Percentiles rank a stretch among this genome's conserved stretches.
phyloP scores from a whole-genome alignment of 1,284 basidiomycete species.

The Puccinia horiana region DNA sequence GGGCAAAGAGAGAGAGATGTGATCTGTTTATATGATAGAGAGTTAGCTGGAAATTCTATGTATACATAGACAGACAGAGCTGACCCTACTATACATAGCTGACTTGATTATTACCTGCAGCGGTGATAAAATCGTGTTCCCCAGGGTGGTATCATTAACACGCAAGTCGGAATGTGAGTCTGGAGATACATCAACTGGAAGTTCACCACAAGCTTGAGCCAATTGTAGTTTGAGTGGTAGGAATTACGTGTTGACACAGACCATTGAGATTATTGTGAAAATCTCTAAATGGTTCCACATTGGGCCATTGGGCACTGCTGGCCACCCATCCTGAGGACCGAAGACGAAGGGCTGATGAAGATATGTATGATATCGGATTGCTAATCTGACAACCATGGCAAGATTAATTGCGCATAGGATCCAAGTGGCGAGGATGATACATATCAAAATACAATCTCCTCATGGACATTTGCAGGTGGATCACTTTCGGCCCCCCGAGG shows the following conservation, averaged over 20 bases:
- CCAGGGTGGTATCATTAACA: neutral
- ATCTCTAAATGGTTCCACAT: too few species aligned
- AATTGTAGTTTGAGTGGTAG: too few species aligned
- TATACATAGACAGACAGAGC: neutral
- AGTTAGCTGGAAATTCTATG: neutral
- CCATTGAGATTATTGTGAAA: too few species aligned
- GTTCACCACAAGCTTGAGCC: constrained; percentile 12
- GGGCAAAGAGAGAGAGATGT: neutral
- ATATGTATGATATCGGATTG: constrained; percentile 4
- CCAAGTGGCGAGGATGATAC: neutral
- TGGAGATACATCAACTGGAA: constrained; percentile 9
- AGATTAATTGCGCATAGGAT: constrained; percentile 8
- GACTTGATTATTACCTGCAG: neutral
- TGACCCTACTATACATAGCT: neutral
- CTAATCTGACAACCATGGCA: constrained; percentile 7
- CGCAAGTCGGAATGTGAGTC: neutral
- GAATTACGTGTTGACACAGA: too few species aligned
- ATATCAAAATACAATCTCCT: neutral
- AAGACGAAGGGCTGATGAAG: neutral
- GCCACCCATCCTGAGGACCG: neutral
- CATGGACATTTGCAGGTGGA: neutral
- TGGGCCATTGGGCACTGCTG: neutral
- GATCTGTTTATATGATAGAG: neutral
- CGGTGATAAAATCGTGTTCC: constrained; percentile 19
- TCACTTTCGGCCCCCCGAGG: neutral